These are phyloP conservation scores for Lophium mytilinum DNA, from an alignment of 495 filamentous ascomycete species.

Conservation along the genomic window DNA sequence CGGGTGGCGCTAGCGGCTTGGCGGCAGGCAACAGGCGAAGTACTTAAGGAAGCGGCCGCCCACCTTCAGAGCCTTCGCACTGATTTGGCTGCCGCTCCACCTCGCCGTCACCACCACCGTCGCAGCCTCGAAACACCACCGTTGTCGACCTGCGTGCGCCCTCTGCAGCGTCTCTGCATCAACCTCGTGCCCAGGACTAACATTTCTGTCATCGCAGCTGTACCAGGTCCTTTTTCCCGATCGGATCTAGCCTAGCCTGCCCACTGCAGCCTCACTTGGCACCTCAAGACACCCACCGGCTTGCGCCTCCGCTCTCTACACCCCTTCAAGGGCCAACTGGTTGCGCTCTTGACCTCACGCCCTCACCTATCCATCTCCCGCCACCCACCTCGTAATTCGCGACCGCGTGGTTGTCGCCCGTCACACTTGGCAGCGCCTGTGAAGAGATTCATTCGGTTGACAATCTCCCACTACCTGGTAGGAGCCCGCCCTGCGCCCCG, in stretches of 20 bases:
- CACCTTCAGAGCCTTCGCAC: too few species aligned
- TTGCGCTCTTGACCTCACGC: conserved; percentile 14
- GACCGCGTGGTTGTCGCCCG: conserved; percentile 4
- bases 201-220: not conserved
- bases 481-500: conserved; percentile 33
- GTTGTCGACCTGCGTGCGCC: conserved; percentile 1
- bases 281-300: not conserved
- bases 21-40: too few species aligned
- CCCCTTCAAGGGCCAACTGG: conserved; percentile 23
- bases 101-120: not conserved
- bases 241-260: not conserved
- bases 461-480: conserved; percentile 82
- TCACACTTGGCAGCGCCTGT: conserved; percentile 23
- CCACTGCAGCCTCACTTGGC: not conserved
- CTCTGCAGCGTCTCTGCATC: not conserved
- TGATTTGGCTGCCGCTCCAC: too few species aligned
- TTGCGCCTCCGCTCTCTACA: not conserved
- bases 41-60: too few species aligned
- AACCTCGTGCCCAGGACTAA: not conserved
- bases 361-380: not conserved
- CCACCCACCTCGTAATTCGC: conserved; percentile 10
- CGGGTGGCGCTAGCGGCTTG: too few species aligned
- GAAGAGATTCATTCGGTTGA: conserved; percentile 98
- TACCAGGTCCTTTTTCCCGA: not conserved
- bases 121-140: conserved; percentile 2